These are phyloP conservation scores for Tetracladium maxilliforme DNA, from an alignment of 2,329 filamentous ascomycete genomes.

Conservation along the genomic window DNA sequence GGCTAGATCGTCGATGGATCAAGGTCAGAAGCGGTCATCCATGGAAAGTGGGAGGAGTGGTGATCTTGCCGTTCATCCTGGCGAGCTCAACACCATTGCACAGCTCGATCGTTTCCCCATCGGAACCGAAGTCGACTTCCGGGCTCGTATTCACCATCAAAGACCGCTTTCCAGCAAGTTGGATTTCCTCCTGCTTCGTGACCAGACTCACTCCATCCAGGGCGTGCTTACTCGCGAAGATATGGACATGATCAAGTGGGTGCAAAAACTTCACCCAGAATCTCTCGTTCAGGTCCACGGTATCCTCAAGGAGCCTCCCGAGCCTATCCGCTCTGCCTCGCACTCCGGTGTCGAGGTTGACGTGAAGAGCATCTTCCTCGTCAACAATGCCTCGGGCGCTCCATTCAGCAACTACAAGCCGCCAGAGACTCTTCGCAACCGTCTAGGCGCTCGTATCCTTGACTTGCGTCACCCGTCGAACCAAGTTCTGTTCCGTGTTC, in stretches of 20 bases:
- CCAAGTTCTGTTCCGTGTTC: slow-evolving; percentile 77
- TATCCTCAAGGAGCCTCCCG: slow-evolving; percentile 2
- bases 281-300: slow-evolving; percentile 2
- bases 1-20: no score
- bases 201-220: slow-evolving; percentile 72
- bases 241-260: slow-evolving; percentile 2
- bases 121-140: slow-evolving; percentile 49
- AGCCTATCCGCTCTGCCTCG: slow-evolving; percentile 1
- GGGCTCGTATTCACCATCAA: slow-evolving; percentile 62
- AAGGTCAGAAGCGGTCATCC: no score
- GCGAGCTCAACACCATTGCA: slow-evolving; percentile 22
- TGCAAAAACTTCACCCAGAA: slow-evolving; percentile 3
- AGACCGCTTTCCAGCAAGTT: slow-evolving; percentile 70
- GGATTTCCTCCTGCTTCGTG: slow-evolving; percentile 75
- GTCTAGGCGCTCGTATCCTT: slow-evolving; percentile 65
- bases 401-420: slow-evolving; percentile 36
- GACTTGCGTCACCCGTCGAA: slow-evolving; percentile 77
- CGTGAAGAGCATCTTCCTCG: no score
- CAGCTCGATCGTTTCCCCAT: slow-evolving; percentile 33
- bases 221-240: slow-evolving; percentile 43
- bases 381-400: no score
- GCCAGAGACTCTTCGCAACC: slow-evolving; percentile 49
- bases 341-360: not conserved
- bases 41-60: no score
- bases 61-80: no score